Conservation (phyloP, 345 rosid genomes). For the Heritiera littoralis region DNA sequence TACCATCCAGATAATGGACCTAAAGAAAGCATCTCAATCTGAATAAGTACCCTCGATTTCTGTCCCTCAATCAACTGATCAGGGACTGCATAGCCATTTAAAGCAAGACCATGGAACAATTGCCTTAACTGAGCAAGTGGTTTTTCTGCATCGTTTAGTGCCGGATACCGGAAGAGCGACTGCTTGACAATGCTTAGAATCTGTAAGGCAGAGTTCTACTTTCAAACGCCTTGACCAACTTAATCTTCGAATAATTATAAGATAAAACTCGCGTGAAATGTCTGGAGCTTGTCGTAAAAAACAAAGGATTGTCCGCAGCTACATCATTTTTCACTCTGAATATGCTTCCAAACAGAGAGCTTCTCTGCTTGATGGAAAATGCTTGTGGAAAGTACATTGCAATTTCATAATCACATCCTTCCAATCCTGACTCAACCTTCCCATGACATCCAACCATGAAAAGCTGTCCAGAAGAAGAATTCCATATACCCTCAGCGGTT, state of each 20-base stretch:
- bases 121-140: not conserved
- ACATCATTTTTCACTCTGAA: not conserved
- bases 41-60: not conserved
- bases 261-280: not conserved
- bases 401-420: slow-evolving; percentile 8
- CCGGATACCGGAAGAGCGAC: not conserved
- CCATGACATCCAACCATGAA: slow-evolving; percentile 10
- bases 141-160: not conserved
- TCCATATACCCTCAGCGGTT: slow-evolving; percentile 7
- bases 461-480: slow-evolving; percentile 17
- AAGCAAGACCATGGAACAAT: not conserved
- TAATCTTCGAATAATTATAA: slow-evolving; percentile 11
- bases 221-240: not conserved
- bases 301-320: slow-evolving; percentile 4
- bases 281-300: not conserved
- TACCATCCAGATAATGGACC: slow-evolving; percentile 7
- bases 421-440: not conserved
- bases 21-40: not conserved
- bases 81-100: not conserved
- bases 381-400: not conserved
- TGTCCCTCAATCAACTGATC: not conserved
- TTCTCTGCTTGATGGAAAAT: slow-evolving; percentile 14
- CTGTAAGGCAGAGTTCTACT: not conserved
- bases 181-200: not conserved
- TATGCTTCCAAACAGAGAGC: slow-evolving; percentile 9